Evolutionary conservation across 148 eudicot genomes (phyloP).

Genomic region (Chenopodium quinoa): DNA sequence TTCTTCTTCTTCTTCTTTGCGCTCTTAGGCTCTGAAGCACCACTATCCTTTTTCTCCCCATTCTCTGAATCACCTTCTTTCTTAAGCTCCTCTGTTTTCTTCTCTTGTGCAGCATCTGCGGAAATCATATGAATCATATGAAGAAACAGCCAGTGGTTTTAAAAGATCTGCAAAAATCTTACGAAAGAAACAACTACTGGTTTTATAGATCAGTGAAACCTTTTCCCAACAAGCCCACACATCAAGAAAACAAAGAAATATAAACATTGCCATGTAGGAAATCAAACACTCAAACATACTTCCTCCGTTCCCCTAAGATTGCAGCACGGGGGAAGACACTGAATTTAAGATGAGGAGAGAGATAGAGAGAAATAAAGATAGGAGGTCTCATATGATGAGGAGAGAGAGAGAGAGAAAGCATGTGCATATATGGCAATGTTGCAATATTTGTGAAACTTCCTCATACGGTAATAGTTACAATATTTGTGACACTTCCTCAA

Average conservation of each 20-base stretch:
- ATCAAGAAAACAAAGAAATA: not conserved
- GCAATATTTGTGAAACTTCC: too few species aligned
- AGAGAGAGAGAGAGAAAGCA: too few species aligned
- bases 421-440: too few species aligned
- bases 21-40: constrained; percentile 60
- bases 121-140: not conserved
- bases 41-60: constrained; percentile 57
- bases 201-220: not conserved
- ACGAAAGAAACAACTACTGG: too few species aligned
- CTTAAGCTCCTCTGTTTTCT: constrained; percentile 47
- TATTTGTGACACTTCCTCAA: too few species aligned
- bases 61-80: constrained; percentile 46
- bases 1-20: constrained; percentile 94
- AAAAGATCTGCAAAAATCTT: not conserved
- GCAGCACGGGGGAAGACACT: too few species aligned
- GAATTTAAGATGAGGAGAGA: too few species aligned
- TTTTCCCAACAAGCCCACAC: not conserved
- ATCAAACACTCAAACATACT: too few species aligned
- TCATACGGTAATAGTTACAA: too few species aligned
- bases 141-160: not conserved
- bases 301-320: too few species aligned
- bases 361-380: too few species aligned
- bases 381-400: too few species aligned
- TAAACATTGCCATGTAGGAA: not conserved
- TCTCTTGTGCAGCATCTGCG: constrained; percentile 51